These are phyloP conservation scores for Tetrahymena borealis DNA, from an alignment of 73 alveolate genomes.

Conservation along the genomic window DNA sequence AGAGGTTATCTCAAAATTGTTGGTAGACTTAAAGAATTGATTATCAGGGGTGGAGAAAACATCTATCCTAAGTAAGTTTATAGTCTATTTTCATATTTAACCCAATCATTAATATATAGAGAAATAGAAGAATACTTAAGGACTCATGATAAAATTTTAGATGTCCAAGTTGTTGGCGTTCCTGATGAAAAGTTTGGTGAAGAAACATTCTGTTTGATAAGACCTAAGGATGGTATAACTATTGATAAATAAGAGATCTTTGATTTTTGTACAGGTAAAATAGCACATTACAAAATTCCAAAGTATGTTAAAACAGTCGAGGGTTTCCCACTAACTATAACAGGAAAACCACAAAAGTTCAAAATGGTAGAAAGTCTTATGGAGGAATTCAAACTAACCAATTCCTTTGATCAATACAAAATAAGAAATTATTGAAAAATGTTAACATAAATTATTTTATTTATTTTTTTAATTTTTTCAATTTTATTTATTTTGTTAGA, in stretches of 20 bases:
- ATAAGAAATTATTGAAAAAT: neutral
- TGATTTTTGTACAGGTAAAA: constrained; percentile 46
- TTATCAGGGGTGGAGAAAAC: constrained; percentile 87
- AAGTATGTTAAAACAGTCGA: constrained; percentile 48
- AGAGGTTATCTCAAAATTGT: constrained; percentile 68
- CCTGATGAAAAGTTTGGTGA: constrained; percentile 70
- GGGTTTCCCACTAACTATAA: constrained; percentile 64
- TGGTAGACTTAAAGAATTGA: constrained; percentile 83
- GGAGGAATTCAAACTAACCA: constrained; percentile 21
- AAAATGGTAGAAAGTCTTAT: constrained; percentile 47
- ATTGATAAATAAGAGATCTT: constrained; percentile 21
- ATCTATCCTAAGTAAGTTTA: constrained; percentile 67
- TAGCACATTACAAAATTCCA: constrained; percentile 72
- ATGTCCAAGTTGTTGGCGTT: constrained; percentile 74
- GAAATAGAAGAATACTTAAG: constrained; percentile 69
- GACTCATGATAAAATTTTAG: constrained; percentile 51
- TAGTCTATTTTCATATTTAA: neutral
- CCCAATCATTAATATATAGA: neutral
- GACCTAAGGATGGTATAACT: constrained; percentile 26
- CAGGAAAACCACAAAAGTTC: constrained; percentile 75
- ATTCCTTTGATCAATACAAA: neutral
- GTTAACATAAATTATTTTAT: too few relatives aligned
- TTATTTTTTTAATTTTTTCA: too few relatives aligned
- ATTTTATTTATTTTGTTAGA: too few relatives aligned
- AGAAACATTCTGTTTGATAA: constrained; percentile 72